A percentile compares a stretch with the other conserved stretches of the same genome.
Evolutionary conservation across 768 basidiomycete species (phyloP).

Genomic region (Panus rudis): DNA sequence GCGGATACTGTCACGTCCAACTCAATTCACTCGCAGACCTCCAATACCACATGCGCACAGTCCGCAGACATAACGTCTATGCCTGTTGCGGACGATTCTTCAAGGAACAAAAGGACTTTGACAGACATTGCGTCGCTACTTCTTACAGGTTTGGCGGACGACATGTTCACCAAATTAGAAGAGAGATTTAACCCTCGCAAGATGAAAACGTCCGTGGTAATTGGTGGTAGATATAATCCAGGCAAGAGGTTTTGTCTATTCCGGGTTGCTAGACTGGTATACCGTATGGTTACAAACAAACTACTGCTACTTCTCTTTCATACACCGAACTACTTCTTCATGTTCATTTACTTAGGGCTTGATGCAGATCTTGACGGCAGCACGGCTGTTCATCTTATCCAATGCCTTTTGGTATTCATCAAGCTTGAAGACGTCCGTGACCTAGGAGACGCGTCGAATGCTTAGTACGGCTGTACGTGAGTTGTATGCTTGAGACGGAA

Average conservation of each 20-base stretch:
- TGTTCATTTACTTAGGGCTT: no score
- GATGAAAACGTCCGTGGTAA: no score
- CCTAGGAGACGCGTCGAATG: conserved; percentile 20
- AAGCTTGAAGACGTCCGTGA: conserved; percentile 52
- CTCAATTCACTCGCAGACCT: conserved; percentile 20
- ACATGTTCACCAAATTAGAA: no score
- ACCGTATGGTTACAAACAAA: no score
- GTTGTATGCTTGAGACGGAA: neutral
- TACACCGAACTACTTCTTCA: no score
- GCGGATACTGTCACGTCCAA: conserved; percentile 20
- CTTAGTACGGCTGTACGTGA: neutral
- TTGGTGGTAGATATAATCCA: no score
- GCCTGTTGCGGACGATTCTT: conserved; percentile 25
- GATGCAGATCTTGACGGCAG: conserved; percentile 45
- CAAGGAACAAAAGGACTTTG: conserved; percentile 16
- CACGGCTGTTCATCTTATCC: conserved; percentile 59
- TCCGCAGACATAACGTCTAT: conserved; percentile 17
- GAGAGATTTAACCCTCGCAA: no score
- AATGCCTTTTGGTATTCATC: conserved; percentile 59
- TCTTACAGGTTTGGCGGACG: no score
- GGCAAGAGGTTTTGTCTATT: no score
- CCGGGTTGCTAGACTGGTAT: no score
- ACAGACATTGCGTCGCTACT: no score
- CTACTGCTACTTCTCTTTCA: no score
- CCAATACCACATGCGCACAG: conserved; percentile 19